Conservation (phyloP, 78 protist genomes). For the Isochrysis galbana region DNA sequence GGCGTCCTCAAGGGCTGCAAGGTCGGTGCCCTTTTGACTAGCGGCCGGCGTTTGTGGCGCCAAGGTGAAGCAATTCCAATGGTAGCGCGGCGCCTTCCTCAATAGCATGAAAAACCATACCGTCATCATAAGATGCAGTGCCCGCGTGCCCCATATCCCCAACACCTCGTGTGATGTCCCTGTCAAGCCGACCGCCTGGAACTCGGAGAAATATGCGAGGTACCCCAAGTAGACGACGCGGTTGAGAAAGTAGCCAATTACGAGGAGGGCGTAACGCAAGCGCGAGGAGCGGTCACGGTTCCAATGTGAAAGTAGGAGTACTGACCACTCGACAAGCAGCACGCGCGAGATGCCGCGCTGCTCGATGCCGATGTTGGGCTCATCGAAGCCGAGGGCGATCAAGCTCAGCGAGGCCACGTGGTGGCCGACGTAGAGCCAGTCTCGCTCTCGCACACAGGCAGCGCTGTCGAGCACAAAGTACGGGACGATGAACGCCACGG, state of each 20-base stretch:
- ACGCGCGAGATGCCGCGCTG: neutral
- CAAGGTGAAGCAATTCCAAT: neutral
- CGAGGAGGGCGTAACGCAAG: neutral
- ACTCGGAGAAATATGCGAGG: neutral
- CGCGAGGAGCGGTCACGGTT: neutral
- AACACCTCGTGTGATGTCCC: too few species aligned
- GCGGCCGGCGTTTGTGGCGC: too few species aligned
- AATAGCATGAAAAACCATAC: neutral
- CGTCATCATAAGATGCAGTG: neutral
- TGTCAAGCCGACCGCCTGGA: too few species aligned
- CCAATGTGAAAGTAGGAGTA: neutral
- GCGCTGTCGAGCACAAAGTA: neutral
- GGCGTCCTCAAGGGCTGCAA: too few species aligned
- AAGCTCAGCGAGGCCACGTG: neutral
- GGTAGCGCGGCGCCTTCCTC: neutral
- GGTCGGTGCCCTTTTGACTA: too few species aligned
- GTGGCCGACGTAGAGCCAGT: neutral
- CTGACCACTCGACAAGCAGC: neutral
- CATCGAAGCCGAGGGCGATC: neutral
- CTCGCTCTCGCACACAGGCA: neutral
- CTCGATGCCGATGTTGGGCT: neutral
- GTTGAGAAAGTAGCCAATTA: neutral
- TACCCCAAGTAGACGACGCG: neutral
- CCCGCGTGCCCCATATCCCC: too few species aligned
- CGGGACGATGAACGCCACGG: neutral